These are phyloP conservation scores for Domatiomyces globalis DNA, from an alignment of 2,329 filamentous ascomycete genomes.

Conservation along the genomic window DNA sequence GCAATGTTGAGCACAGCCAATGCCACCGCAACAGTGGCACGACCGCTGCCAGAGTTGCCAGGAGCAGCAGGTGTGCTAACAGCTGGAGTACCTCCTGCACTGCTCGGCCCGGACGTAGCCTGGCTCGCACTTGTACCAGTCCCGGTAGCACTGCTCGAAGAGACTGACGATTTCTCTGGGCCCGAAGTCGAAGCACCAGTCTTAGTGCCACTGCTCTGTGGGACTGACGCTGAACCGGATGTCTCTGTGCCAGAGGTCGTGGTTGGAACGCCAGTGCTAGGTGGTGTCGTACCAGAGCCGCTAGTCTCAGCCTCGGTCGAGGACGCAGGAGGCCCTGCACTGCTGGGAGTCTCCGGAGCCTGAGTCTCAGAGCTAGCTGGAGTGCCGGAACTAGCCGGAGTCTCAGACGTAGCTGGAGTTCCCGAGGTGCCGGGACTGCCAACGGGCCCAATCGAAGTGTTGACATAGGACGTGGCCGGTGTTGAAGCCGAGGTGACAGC, in stretches of 20 bases:
- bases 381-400: neutral
- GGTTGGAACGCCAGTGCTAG: neutral
- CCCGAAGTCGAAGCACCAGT: constrained; percentile 1
- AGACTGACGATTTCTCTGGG: neutral
- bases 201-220: constrained; percentile 1
- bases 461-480: neutral
- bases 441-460: neutral
- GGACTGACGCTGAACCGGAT: neutral
- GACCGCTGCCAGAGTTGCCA: constrained; percentile 64
- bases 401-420: neutral
- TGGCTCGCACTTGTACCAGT: neutral
- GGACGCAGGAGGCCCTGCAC: neutral
- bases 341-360: neutral
- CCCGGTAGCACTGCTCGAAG: neutral
- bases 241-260: neutral
- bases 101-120: neutral
- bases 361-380: neutral
- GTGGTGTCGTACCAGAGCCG: neutral
- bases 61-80: constrained; percentile 64
- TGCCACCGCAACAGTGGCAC: constrained; percentile 13
- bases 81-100: constrained; percentile 6
- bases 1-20: neutral
- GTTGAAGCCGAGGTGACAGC: neutral
- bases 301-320: neutral
- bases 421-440: neutral